A percentile compares a stretch with the other conserved stretches of the same genome.
Conservation (phyloP, 2,329 filamentous ascomycete species). For the Fusarium sp. region DNA sequence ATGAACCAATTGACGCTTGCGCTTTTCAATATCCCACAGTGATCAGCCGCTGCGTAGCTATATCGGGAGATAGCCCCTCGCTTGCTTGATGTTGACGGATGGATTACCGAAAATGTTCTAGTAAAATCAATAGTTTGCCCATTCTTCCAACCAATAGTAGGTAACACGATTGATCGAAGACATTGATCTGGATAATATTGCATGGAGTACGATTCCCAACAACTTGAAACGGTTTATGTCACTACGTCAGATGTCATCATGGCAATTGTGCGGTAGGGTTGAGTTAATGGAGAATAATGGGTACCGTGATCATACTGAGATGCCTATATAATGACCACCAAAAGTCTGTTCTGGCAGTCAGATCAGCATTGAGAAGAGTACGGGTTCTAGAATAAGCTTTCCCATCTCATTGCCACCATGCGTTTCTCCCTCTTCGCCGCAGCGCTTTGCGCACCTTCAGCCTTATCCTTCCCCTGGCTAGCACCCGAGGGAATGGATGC, state of each 20-base stretch:
- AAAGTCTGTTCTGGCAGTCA: no score
- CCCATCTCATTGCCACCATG: neutral
- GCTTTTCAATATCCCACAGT: neutral
- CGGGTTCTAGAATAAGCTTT: neutral
- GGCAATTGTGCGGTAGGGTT: neutral
- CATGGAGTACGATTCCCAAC: no score
- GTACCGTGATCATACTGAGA: neutral
- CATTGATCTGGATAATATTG: neutral
- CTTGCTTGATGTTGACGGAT: neutral
- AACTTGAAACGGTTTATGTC: neutral
- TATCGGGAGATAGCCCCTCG: neutral
- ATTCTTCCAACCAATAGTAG: neutral
- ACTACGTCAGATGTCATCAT: conserved; percentile 22
- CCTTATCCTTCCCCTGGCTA: conserved; percentile 23
- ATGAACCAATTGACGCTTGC: neutral
- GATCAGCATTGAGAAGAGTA: neutral
- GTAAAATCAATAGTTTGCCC: conserved; percentile 9
- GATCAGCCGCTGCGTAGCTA: conserved; percentile 1
- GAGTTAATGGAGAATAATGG: neutral
- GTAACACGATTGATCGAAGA: neutral
- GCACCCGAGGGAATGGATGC: conserved; percentile 20
- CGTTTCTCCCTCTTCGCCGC: conserved; percentile 9
- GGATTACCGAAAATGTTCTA: neutral
- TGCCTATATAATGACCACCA: neutral
- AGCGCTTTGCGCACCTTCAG: conserved; percentile 13